Evolutionary conservation across 768 basidiomycete genomes (phyloP).

Genomic region (Lactifluus rugatus): DNA sequence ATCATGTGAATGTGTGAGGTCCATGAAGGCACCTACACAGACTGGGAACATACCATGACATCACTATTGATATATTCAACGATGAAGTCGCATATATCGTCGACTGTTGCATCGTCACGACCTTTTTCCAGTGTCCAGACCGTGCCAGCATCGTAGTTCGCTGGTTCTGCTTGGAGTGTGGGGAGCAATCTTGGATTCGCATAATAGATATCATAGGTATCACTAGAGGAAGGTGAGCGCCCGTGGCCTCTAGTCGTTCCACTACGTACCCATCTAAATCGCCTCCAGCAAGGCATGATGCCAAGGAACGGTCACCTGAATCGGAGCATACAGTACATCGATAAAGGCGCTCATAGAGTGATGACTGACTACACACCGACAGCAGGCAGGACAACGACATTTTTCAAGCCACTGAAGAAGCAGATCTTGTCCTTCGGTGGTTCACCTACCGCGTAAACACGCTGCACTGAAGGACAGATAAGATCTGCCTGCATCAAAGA

Average conservation of each 20-base stretch:
- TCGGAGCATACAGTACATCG: not conserved
- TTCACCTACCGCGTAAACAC: conserved; percentile 25
- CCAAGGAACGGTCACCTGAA: conserved; percentile 49
- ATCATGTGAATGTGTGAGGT: not conserved
- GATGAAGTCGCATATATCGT: conserved; percentile 72
- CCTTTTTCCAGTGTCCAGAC: conserved; percentile 16
- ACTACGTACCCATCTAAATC: conserved; percentile 62
- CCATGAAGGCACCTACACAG: not conserved
- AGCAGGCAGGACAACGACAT: conserved; percentile 24
- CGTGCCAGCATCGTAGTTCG: conserved; percentile 35
- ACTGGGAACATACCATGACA: conserved; percentile 43
- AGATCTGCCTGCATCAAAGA: not conserved
- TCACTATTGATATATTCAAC: conserved; percentile 81
- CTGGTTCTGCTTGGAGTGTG: conserved; percentile 38
- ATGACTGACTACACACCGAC: not conserved
- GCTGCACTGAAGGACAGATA: conserved; percentile 12
- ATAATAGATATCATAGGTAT: conserved; percentile 51
- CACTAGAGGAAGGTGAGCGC: conserved; percentile 32
- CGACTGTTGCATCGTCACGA: conserved; percentile 40
- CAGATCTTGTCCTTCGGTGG: conserved; percentile 20
- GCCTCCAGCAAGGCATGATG: conserved; percentile 63
- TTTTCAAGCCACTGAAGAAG: conserved; percentile 21
- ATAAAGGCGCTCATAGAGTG: not conserved
- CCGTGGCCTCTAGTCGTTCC: not conserved
- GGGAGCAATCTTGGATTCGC: conserved; percentile 47